phyloP scores from a whole-genome alignment of 371 early-diverging fungal genomes.

The Apophysomyces trapeziformis region DNA sequence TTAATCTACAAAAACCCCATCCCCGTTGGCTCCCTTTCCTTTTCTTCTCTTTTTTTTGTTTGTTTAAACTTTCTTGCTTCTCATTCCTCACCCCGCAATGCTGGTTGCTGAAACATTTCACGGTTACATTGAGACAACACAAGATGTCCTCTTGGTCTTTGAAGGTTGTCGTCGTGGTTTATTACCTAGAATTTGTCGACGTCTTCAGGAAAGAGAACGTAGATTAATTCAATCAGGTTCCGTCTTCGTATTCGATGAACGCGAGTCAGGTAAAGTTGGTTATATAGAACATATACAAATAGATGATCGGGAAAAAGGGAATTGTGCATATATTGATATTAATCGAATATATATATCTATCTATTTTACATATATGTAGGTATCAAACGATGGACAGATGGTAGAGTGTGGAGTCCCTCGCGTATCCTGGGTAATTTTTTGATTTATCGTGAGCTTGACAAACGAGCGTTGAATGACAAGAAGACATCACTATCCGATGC shows the following conservation, averaged over 20 bases:
- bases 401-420: conserved; percentile 70
- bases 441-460: conserved; percentile 64
- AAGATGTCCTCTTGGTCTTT: conserved; percentile 76
- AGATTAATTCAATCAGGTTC: conserved; percentile 71
- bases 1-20: too few relatives aligned
- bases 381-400: conserved; percentile 82
- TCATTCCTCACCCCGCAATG: conserved; percentile 12
- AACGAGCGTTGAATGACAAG: conserved; percentile 34
- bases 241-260: conserved; percentile 78
- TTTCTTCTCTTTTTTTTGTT: conserved; percentile 10
- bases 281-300: neutral
- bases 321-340: neutral
- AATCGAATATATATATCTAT: neutral
- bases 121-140: conserved; percentile 73
- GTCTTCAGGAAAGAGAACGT: conserved; percentile 75
- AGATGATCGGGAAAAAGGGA: conserved; percentile 5
- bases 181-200: conserved; percentile 66
- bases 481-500: conserved; percentile 25
- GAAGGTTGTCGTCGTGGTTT: conserved; percentile 74
- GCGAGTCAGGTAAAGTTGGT: conserved; percentile 64
- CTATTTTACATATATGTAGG: conserved; percentile 27
- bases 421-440: conserved; percentile 69
- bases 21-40: neutral
- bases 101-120: conserved; percentile 64
- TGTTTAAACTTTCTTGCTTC: conserved; percentile 7